A percentile compares a stretch with the other conserved stretches of the same genome.
phyloP scores from a whole-genome alignment of 2,329 filamentous ascomycete genomes.

The Xylariales sp. region DNA sequence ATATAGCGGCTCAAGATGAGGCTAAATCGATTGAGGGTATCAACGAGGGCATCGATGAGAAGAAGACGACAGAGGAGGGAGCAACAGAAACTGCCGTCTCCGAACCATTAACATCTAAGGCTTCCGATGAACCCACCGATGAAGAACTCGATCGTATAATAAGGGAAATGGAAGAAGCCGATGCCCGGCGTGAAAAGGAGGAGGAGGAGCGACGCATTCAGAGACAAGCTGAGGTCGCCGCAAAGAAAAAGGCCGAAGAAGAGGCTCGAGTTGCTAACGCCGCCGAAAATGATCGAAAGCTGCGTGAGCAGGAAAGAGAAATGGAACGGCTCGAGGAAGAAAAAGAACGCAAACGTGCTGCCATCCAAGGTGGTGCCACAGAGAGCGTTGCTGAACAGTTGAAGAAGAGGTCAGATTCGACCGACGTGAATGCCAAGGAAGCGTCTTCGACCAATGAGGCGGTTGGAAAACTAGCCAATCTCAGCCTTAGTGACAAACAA shows the following conservation, averaged over 20 bases:
- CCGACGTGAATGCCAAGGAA: constrained; percentile 57
- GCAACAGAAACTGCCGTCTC: constrained; percentile 48
- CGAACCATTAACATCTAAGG: constrained; percentile 47
- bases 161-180: constrained; percentile 70
- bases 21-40: constrained; percentile 51
- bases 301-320: constrained; percentile 78
- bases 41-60: constrained; percentile 48
- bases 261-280: constrained; percentile 59
- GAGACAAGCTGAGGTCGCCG: constrained; percentile 58
- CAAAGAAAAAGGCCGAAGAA: constrained; percentile 56
- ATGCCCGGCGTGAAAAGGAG: constrained; percentile 61
- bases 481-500: constrained; percentile 64
- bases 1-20: constrained; percentile 33
- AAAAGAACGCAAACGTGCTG: constrained; percentile 67
- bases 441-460: constrained; percentile 54
- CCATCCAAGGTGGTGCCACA: constrained; percentile 56
- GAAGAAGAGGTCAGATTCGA: constrained; percentile 50
- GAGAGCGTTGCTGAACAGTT: constrained; percentile 64
- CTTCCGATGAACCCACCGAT: constrained; percentile 59
- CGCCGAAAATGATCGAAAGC: constrained; percentile 71
- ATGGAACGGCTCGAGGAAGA: constrained; percentile 80
- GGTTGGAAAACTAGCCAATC: constrained; percentile 62
- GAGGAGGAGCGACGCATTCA: constrained; percentile 58
- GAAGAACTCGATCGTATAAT: constrained; percentile 71
- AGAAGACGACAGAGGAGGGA: constrained; percentile 45